phyloP scores from a whole-genome alignment of 1,284 basidiomycete species.

The Entoloma clypeatum region DNA sequence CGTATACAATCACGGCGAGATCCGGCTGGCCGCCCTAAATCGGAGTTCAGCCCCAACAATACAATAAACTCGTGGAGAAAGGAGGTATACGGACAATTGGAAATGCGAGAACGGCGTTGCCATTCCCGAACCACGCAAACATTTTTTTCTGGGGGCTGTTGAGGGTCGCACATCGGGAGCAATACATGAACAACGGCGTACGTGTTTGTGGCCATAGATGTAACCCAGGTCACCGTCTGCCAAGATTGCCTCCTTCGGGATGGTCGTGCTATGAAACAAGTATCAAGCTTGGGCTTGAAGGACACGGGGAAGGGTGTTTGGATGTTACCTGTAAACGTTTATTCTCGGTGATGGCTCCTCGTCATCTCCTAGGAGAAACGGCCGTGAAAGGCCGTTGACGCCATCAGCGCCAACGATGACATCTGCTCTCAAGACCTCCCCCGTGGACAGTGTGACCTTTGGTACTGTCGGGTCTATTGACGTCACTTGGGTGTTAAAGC shows the following conservation, averaged over 20 bases:
- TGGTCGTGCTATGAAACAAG: constrained; percentile 33
- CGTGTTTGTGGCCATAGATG: constrained; percentile 30
- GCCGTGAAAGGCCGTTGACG: constrained; percentile 32
- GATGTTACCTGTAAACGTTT: constrained; percentile 49
- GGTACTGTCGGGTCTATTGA: constrained; percentile 33
- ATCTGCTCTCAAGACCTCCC: constrained; percentile 46
- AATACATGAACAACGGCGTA: constrained; percentile 17
- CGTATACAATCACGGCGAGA: constrained; percentile 28
- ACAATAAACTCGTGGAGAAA: neutral
- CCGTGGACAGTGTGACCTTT: constrained; percentile 41
- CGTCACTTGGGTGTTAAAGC: constrained; percentile 37
- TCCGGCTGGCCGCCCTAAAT: constrained; percentile 25
- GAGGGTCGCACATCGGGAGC: constrained; percentile 4
- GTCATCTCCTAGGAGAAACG: constrained; percentile 23
- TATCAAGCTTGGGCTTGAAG: constrained; percentile 5
- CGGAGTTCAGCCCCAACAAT: neutral
- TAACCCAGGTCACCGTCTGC: constrained; percentile 32
- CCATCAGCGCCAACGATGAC: constrained; percentile 69
- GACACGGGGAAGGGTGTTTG: constrained; percentile 15
- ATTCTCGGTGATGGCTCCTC: constrained; percentile 22
- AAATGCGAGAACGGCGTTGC: constrained; percentile 32
- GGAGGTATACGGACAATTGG: constrained; percentile 32
- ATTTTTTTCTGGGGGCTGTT: constrained; percentile 29
- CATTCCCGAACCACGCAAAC: constrained; percentile 40
- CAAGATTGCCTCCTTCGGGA: constrained; percentile 38